Percentiles rank a stretch among this genome's conserved stretches.
Evolutionary conservation across 176 grass and related monocot species (phyloP).

Genomic region (Carex scoparia): DNA sequence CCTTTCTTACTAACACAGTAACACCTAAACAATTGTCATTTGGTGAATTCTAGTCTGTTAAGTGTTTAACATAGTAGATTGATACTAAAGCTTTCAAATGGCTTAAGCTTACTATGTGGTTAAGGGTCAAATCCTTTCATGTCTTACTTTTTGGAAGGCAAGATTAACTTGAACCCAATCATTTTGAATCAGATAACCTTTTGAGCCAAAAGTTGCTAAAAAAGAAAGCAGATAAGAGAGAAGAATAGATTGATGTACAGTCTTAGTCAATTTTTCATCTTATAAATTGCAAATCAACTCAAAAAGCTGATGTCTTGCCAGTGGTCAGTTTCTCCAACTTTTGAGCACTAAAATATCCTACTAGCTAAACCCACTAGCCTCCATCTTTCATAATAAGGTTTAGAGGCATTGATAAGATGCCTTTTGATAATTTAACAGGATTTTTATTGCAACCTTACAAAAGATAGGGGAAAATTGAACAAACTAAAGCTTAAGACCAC

Average conservation of each 20-base stretch:
- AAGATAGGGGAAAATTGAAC: background rate
- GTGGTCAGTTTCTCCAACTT: background rate
- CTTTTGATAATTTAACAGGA: background rate
- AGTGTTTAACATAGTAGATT: background rate
- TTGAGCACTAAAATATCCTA: background rate
- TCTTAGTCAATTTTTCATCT: background rate
- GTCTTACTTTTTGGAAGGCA: background rate
- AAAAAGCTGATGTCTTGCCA: background rate
- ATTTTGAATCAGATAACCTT: background rate
- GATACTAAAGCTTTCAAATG: background rate
- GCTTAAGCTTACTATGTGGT: background rate
- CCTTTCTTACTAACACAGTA: background rate
- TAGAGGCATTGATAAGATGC: background rate
- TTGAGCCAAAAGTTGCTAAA: background rate
- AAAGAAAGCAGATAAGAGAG: background rate
- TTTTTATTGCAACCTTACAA: background rate
- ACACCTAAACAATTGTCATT: background rate
- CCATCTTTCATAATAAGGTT: background rate
- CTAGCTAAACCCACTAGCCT: background rate
- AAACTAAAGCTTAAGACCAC: background rate
- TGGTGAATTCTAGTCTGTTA: background rate
- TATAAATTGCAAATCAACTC: slow-evolving; percentile 3
- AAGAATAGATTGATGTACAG: background rate
- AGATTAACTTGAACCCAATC: background rate
- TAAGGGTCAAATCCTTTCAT: background rate